Base-by-base conservation (phyloP, 2,329 filamentous ascomycete species). In the Aspergillus unguis region DNA sequence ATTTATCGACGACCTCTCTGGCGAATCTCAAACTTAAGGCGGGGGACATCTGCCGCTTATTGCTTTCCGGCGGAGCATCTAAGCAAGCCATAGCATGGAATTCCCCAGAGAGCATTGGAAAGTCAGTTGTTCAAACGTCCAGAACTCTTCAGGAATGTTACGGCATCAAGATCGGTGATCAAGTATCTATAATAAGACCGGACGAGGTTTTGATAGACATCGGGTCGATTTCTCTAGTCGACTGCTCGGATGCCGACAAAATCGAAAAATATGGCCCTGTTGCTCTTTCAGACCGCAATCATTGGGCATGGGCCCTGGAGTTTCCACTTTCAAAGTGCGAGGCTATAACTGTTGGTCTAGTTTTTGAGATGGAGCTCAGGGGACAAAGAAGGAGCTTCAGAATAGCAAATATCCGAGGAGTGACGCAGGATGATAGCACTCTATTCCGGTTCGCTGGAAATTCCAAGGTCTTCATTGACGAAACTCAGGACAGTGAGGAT, bases 61-160 rank as follows among this genome's bases (percentile, higher is more conserved):
- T 64, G 35, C 53, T 65, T 36, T 59, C 62, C 3, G 67, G 73
- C 44, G 76, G 72, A 25, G 57, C 65, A 8, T 68, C 71, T n/a
- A 81, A 78, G 43, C 76, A 78, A 47, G 85, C 81, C n/a, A 78
- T 87, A 61, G 83, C 81, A 8, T 87, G 84, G 84, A 72, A 77
- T 37, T 80, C 82, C 3, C 65, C 76, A 5, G 76, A 85, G 66
- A 84, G 85, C 62, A 75, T 90, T 59, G 81, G 85, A 64, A 83
- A 83, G 59, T 81, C 85, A 57, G 78, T 90, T 52, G 76, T 88
- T 45, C 80, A 92, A 76, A 83, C 89, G 75, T 85, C 88, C 25
- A 85, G 88, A 57, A 78, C 83, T 5, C 83, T 95, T 49, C 86
- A 88, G 57, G 85, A 88, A 33, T 80, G 83, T 5, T 87, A 87